A percentile compares a stretch with the other conserved stretches of the same genome.
These are phyloP conservation scores for Candida odintsovae DNA, from an alignment of 805 yeast genomes.

Conservation along the genomic window DNA sequence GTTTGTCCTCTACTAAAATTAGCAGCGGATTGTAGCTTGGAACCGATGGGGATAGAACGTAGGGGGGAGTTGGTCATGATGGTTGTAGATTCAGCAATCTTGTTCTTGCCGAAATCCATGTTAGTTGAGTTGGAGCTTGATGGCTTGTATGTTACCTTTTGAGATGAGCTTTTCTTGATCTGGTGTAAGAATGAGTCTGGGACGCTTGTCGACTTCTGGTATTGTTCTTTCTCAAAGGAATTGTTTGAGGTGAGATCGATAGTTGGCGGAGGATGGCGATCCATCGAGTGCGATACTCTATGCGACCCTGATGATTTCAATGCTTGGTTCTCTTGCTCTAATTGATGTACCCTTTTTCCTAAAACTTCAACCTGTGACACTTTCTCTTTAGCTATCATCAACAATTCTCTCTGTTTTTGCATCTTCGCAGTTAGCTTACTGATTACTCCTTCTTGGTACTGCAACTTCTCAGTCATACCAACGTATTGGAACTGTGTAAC, in stretches of 20 bases:
- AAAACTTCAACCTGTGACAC: slow-evolving; percentile 11
- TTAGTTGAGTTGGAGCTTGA: background rate
- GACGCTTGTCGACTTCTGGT: background rate
- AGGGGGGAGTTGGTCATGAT: slow-evolving; percentile 10
- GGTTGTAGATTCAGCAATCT: slow-evolving; percentile 22
- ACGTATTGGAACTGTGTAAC: slow-evolving; percentile 20
- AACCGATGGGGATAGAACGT: slow-evolving; percentile 1
- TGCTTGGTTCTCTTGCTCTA: slow-evolving; percentile 9
- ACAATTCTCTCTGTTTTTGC: slow-evolving; percentile 18
- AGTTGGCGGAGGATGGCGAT: slow-evolving; percentile 11
- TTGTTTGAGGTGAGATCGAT: slow-evolving; percentile 19
- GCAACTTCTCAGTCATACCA: slow-evolving; percentile 16
- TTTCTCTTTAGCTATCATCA: slow-evolving; percentile 20
- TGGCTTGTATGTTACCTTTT: slow-evolving; percentile 5
- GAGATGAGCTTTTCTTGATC: slow-evolving; percentile 15
- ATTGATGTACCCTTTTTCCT: slow-evolving; percentile 8
- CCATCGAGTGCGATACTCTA: background rate
- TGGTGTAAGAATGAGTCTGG: slow-evolving; percentile 17
- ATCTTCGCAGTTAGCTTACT: slow-evolving; percentile 13
- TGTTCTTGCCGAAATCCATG: slow-evolving; percentile 12
- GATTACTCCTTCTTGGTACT: slow-evolving; percentile 12
- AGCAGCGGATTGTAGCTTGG: background rate
- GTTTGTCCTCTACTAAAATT: background rate
- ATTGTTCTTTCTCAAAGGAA: slow-evolving; percentile 10
- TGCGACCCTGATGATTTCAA: background rate